phyloP scores from a whole-genome alignment of 176 grass and related monocot species.

The Miscanthus lutarioriparius region DNA sequence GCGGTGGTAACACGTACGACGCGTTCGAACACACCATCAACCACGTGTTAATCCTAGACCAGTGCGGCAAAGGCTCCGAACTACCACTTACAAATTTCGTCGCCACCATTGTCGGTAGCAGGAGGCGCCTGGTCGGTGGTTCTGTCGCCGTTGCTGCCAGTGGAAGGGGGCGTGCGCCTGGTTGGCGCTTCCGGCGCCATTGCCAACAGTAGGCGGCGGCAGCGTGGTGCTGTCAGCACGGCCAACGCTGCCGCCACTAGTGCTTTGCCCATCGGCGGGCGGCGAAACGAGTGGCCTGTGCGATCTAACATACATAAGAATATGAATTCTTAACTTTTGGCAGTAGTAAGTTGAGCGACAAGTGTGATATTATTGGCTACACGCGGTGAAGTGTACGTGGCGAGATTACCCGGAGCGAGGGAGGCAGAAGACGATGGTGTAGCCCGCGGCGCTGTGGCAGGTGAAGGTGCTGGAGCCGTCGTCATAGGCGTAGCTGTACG shows the following conservation, averaged over 20 bases:
- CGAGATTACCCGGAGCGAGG: slow-evolving; percentile 41
- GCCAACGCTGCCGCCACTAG: neutral
- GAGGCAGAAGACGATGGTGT: slow-evolving; percentile 83
- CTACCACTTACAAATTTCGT: too few species aligned
- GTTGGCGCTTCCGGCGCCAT: neutral
- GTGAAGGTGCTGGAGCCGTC: slow-evolving; percentile 86
- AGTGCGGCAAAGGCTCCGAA: too few species aligned
- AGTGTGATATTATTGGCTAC: neutral
- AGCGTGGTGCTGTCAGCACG: neutral
- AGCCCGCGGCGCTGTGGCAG: slow-evolving; percentile 50
- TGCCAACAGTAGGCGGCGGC: neutral
- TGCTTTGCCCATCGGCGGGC: neutral
- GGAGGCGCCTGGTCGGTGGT: neutral
- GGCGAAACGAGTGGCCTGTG: slow-evolving; percentile 27
- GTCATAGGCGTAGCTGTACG: slow-evolving; percentile 93
- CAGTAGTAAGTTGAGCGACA: neutral
- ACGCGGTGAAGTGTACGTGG: too few species aligned
- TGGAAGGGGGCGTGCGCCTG: neutral
- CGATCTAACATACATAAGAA: neutral
- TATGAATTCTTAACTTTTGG: neutral
- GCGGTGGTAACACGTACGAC: too few species aligned
- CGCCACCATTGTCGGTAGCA: neutral
- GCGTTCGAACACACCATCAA: too few species aligned
- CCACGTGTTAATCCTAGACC: too few species aligned
- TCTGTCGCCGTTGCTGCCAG: neutral